phyloP scores from a whole-genome alignment of 1,139 yeast genomes.

The Petasospora fabianii region DNA sequence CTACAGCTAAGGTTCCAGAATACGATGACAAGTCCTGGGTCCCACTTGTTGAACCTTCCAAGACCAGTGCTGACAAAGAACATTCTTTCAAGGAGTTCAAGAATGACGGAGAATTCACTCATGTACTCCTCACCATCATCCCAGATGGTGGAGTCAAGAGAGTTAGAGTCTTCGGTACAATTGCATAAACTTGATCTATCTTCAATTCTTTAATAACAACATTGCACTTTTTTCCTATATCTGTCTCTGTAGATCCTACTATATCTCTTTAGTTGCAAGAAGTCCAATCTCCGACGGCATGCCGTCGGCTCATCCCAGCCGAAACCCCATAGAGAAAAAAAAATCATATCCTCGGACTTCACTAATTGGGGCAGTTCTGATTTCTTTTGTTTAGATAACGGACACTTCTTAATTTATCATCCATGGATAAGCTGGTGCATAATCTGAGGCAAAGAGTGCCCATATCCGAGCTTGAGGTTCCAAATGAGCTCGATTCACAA shows the following conservation, averaged over 20 bases:
- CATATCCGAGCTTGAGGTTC: conserved; percentile 13
- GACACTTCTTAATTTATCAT: background rate
- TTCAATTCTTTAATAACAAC: background rate
- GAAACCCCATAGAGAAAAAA: background rate
- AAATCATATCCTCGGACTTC: background rate
- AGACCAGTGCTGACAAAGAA: conserved; percentile 78
- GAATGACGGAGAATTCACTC: conserved; percentile 42
- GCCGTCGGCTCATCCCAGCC: background rate
- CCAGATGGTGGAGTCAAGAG: conserved; percentile 98
- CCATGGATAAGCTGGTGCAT: conserved; percentile 26
- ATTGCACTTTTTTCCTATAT: no score
- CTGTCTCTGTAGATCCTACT: no score
- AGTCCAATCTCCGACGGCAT: background rate
- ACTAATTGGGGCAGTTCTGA: no score
- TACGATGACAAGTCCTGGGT: conserved; percentile 53
- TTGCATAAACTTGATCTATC: conserved; percentile 28
- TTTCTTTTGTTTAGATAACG: no score
- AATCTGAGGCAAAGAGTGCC: conserved; percentile 33
- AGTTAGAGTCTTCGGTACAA: conserved; percentile 72
- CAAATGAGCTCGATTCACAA: conserved; percentile 22
- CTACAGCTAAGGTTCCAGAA: conserved; percentile 34
- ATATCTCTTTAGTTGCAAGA: no score
- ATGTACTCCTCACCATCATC: conserved; percentile 74
- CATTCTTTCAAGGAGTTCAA: conserved; percentile 44
- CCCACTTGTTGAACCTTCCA: conserved; percentile 58